Conservation (phyloP, 2,329 filamentous ascomycete genomes). For the Emericellopsis atlantica region DNA sequence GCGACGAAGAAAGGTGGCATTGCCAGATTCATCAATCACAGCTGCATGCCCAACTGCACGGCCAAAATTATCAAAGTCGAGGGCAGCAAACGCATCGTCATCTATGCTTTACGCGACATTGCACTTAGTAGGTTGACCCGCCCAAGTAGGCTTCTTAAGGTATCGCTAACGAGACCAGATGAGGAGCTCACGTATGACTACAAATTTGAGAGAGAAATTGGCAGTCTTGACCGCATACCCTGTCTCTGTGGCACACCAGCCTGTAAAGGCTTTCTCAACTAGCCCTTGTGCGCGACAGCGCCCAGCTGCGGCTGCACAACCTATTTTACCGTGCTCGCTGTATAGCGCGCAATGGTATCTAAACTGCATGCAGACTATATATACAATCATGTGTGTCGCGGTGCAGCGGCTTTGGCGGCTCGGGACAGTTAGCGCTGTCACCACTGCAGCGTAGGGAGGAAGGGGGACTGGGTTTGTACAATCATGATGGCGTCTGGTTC, state of each 20-base stretch:
- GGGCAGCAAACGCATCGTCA: conserved; percentile 95
- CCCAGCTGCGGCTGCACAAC: not conserved
- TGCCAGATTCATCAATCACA: conserved; percentile 96
- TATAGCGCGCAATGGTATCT: no score
- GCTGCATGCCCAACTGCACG: conserved; percentile 95
- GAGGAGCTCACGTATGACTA: conserved; percentile 99
- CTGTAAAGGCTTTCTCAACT: conserved; percentile 99
- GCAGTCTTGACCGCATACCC: conserved; percentile 87
- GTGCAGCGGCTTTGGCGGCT: no score
- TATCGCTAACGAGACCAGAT: conserved; percentile 41
- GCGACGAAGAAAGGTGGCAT: conserved; percentile 98
- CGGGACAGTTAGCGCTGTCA: no score
- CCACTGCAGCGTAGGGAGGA: no score
- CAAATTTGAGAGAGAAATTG: conserved; percentile 97
- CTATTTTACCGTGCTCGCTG: not conserved
- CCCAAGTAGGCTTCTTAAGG: conserved; percentile 1
- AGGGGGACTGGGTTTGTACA: no score
- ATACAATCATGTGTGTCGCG: no score
- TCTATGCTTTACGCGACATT: conserved; percentile 94
- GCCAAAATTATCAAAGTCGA: conserved; percentile 99
- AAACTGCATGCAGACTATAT: no score
- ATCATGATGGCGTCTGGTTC: no score
- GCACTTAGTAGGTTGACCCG: conserved; percentile 63
- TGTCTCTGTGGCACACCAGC: conserved; percentile 92
- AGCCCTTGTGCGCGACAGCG: conserved; percentile 16